A percentile compares a stretch with the other conserved stretches of the same genome.
phyloP scores from a whole-genome alignment of 179 eudicot genomes.

The Pouteria campechiana region DNA sequence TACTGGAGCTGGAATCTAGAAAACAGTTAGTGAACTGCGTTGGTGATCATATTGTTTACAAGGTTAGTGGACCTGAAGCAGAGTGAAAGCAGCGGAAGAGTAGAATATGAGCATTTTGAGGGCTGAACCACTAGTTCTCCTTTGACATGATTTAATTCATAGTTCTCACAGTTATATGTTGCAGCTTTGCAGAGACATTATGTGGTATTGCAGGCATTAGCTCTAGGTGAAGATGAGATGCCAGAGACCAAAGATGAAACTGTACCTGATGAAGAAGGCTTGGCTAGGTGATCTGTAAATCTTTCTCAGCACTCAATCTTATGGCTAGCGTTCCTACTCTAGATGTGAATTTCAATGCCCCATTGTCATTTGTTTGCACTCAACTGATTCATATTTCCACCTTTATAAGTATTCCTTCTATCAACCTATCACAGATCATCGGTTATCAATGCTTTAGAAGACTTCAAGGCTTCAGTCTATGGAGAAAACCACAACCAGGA shows the following conservation, averaged over 20 bases:
- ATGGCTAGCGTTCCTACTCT: background rate
- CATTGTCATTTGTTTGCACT: background rate
- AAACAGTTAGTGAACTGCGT: no score
- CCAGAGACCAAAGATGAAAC: constrained; percentile 92
- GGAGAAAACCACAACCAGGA: constrained; percentile 62
- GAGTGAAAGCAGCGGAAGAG: no score
- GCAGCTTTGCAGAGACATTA: constrained; percentile 97
- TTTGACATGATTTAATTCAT: no score
- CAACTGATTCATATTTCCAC: background rate
- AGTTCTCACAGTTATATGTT: no score
- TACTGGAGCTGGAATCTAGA: no score
- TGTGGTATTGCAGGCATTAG: constrained; percentile 85
- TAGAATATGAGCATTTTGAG: no score
- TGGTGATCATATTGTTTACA: no score
- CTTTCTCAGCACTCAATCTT: no score
- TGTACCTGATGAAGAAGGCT: constrained; percentile 90
- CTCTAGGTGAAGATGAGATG: constrained; percentile 90
- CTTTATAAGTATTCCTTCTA: background rate
- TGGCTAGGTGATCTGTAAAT: constrained; percentile 54
- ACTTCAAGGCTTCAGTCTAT: constrained; percentile 64
- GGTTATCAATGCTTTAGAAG: constrained; percentile 70
- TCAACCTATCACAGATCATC: constrained; percentile 43
- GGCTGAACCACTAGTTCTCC: no score
- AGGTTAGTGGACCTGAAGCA: no score
- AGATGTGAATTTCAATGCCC: background rate